Evolutionary conservation across 225 moss, liverwort and hornwort genomes (phyloP), one percentile per base, ranked within the genome.

Genomic region (Straminergon stramineum): DNA sequence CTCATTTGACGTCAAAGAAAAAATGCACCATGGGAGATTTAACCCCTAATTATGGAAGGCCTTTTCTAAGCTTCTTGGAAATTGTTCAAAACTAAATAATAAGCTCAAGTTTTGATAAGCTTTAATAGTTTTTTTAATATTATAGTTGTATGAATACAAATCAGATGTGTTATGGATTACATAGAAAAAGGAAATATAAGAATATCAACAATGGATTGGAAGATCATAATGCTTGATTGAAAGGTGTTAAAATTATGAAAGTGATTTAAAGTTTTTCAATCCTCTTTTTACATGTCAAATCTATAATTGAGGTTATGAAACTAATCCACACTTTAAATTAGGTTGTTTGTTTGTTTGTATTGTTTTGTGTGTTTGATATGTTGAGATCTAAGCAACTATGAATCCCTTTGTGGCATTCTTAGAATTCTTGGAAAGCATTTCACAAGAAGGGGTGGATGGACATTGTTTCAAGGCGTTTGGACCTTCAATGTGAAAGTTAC

Each of bases 41-140:
- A 37, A 32, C 34, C 13, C 5, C 2, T 21, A 13, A 2, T 34
- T 52, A 52, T 1, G 3, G 0, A 8, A 32, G 4, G 2, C 12
- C 2, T 31, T 48, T 45, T n/a, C 37, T 37, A 37, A 68, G 68
- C 68, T 68, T 21, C 3, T 12, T 41, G 41, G 27, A 71, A 26
- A 14, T 71, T 24, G 8, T 41, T 71, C 24, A 41, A 39, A 15
- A 41, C 24, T 23, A 70, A 70, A 39, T 39, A 23, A 39, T 14
- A 41, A 70, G 14, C 26, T 1, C 43, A 43, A n/a, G 10, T 17
- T 31, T 19, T 11, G 11, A 75, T 51, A 18, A 75, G 18, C 19
- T 31, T 75, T 6, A 31, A 51, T 12, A 73, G 15, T 27, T 16
- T 5, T 71, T 27, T 43, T 16, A 69, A 12, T 30, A 31, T 31